Evolutionary conservation across 1,284 basidiomycete genomes (phyloP).

Genomic region (Malassezia psittaci): DNA sequence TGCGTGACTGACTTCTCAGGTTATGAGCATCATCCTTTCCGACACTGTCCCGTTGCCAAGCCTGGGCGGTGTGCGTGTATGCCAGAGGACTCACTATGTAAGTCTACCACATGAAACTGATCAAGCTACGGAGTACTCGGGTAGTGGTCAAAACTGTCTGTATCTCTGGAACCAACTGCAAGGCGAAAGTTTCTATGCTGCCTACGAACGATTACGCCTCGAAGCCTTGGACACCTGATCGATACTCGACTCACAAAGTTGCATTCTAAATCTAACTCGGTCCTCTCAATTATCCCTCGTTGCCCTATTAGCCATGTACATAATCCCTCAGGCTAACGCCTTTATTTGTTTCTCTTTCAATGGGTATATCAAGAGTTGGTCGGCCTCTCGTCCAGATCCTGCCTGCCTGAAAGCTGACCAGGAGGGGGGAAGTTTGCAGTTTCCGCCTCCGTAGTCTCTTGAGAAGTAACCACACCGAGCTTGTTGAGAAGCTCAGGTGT

Average conservation of each 20-base stretch:
- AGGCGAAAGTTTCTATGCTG: not conserved
- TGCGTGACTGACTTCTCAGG: conserved; percentile 7
- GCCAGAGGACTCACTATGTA: conserved; percentile 3
- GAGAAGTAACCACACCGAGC: conserved; percentile 29
- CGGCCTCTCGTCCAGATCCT: no score
- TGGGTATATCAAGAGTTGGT: no score
- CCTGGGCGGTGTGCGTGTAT: conserved; percentile 1
- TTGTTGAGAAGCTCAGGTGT: conserved; percentile 29
- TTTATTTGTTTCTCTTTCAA: no score
- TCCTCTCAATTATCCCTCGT: not conserved
- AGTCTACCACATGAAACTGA: not conserved
- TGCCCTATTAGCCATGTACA: not conserved
- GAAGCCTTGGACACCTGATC: not conserved
- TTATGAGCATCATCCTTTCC: conserved; percentile 31
- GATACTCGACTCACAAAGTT: no score
- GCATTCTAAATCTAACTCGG: no score
- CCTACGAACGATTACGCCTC: not conserved
- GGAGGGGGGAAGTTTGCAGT: not conserved
- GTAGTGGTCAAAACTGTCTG: not conserved
- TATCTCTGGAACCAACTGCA: not conserved
- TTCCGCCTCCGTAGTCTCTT: conserved; percentile 17
- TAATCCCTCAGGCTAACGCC: no score
- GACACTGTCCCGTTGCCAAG: conserved; percentile 26
- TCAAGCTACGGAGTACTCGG: not conserved
- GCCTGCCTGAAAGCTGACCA: no score